Evolutionary conservation across 1,284 basidiomycete genomes (phyloP), one percentile per base, ranked within the genome.

Genomic region (Takashimella tepidaria): DNA sequence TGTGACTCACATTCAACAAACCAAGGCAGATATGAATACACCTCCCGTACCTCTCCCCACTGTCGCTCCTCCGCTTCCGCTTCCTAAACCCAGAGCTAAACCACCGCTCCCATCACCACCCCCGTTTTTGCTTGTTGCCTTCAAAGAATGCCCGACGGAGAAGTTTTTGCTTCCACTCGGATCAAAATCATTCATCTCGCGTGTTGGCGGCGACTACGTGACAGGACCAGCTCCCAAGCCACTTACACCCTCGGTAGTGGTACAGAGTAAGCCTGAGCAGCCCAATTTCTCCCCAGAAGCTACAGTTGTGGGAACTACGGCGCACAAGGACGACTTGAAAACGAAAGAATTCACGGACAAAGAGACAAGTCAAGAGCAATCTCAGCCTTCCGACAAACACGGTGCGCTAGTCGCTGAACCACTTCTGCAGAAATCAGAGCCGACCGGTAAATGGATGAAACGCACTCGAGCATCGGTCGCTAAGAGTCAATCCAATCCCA

Each of bases 131-230:
- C 63, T 72, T 13, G 41, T 74, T 0, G 67, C 70, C 1, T 74
- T 74, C 67, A 70, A 68, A 47, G 70, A 72, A 21, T 49, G 56
- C 16, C 62, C 63, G 2, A 72, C 69, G 1, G 72, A 74, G 46
- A 74, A 74, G 47, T 72, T 62, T 47, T 49, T 72, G 1, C 53
- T 74, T 2, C 72, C 72, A 0, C 53, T 74, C 1, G 72, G 72
- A 1, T 40, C 54, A 2, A 45, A 61, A 31, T 68, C 68, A 10
- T 72, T 61, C 45, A 54, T 74, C 40, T 70, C 69, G 0, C 58
- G 72, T 5, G 56, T 70, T 1, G 72, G 70, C 1, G 70, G 68
- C 0, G 68, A 73, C 44, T 60, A 58, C 21, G 70, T 69, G 1
- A 68, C 67, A 0, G 45, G 51, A 23, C 61, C 64, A 0, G 25